phyloP scores from a whole-genome alignment of 2,329 filamentous ascomycete genomes.

The Xylariaceae sp. region DNA sequence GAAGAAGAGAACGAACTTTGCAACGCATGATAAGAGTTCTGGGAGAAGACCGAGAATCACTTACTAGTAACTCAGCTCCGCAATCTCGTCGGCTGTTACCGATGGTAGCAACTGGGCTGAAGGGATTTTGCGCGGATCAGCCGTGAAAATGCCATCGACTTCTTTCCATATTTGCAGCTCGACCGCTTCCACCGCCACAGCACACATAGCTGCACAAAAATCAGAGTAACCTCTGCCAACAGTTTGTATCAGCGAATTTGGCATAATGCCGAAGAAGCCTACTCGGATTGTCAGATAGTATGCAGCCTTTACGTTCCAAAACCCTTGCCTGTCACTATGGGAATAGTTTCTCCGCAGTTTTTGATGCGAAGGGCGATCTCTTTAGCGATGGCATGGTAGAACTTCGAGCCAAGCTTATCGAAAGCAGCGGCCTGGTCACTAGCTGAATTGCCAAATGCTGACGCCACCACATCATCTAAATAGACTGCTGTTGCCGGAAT shows the following conservation, averaged over 20 bases:
- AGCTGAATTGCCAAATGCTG: constrained; percentile 24
- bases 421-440: constrained; percentile 26
- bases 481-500: constrained; percentile 25
- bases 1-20: too few species aligned
- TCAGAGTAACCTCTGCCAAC: constrained; percentile 71
- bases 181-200: constrained; percentile 60
- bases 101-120: constrained; percentile 66
- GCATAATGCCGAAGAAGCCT: constrained; percentile 68
- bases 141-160: constrained; percentile 71
- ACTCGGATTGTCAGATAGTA: constrained; percentile 33
- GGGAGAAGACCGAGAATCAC: too few species aligned
- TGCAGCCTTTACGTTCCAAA: not conserved
- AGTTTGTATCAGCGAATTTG: constrained; percentile 61
- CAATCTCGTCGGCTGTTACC: constrained; percentile 73
- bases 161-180: constrained; percentile 75
- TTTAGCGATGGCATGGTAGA: constrained; percentile 26
- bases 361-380: constrained; percentile 26
- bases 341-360: constrained; percentile 25
- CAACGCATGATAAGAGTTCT: too few species aligned
- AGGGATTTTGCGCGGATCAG: constrained; percentile 77
- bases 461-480: constrained; percentile 27
- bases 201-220: constrained; percentile 66
- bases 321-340: constrained; percentile 28
- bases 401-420: constrained; percentile 23
- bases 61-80: constrained; percentile 63